Percentiles rank a stretch among this genome's conserved stretches.
phyloP scores from a whole-genome alignment of 495 filamentous ascomycete genomes.

The Peziza echinospora region DNA sequence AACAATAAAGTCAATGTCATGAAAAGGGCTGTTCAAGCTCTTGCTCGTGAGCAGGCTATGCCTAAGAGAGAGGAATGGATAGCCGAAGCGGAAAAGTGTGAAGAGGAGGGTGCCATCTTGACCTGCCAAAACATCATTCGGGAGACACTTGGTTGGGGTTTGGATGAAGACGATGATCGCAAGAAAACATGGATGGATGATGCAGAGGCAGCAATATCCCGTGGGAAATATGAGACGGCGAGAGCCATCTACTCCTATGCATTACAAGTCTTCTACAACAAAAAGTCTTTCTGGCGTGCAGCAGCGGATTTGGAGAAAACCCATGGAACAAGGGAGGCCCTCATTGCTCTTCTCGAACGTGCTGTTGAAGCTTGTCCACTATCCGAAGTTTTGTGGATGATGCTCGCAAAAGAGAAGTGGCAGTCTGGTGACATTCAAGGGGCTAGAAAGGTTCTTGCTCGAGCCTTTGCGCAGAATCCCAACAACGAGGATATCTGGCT shows the following conservation, averaged over 20 bases:
- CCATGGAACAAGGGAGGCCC: conserved; percentile 63
- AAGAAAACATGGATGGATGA: conserved; percentile 93
- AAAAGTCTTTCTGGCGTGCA: conserved; percentile 64
- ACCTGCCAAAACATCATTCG: conserved; percentile 75
- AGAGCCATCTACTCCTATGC: conserved; percentile 85
- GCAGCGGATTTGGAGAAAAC: conserved; percentile 80
- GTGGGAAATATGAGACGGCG: conserved; percentile 70
- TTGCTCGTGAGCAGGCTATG: conserved; percentile 86
- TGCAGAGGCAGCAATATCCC: conserved; percentile 50
- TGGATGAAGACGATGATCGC: conserved; percentile 93
- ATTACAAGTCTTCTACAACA: conserved; percentile 64
- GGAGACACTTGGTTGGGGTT: conserved; percentile 77
- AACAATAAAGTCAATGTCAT: conserved; percentile 66
- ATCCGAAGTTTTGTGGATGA: conserved; percentile 82
- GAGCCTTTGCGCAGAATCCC: conserved; percentile 78
- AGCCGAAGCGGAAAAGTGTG: conserved; percentile 77
- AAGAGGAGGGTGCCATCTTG: conserved; percentile 69
- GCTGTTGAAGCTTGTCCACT: conserved; percentile 82
- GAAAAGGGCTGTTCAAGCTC: conserved; percentile 77
- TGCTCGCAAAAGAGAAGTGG: conserved; percentile 86
- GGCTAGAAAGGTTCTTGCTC: conserved; percentile 57
- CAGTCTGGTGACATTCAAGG: conserved; percentile 65
- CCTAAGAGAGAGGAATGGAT: conserved; percentile 95
- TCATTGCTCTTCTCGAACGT: conserved; percentile 73
- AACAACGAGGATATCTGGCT: conserved; percentile 96